Evolutionary conservation across 2,329 filamentous ascomycete genomes (phyloP).

Genomic region (Alternaria sp.): DNA sequence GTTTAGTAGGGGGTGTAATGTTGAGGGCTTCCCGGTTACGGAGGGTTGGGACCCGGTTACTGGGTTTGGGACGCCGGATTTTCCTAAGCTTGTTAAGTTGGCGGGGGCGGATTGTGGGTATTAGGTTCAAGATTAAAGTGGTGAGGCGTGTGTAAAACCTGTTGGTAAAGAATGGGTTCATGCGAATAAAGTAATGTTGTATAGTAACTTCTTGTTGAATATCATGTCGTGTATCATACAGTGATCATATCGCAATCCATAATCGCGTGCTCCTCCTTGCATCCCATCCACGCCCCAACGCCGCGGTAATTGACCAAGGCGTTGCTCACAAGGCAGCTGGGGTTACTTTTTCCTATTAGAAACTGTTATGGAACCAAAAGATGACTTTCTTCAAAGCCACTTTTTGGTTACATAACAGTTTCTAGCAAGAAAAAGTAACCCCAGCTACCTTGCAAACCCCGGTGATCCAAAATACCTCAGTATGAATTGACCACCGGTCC

Average conservation of each 20-base stretch:
- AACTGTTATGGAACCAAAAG: not conserved
- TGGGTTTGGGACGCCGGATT: slow-evolving; percentile 44
- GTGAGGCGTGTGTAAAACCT: not conserved
- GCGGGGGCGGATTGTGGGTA: slow-evolving; percentile 22
- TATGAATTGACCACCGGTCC: not conserved
- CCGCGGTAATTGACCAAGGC: not conserved
- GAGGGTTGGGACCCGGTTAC: slow-evolving; percentile 49
- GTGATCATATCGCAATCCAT: not conserved
- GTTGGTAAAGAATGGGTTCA: not conserved
- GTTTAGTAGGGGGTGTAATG: slow-evolving; percentile 47
- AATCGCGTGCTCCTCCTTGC: not conserved
- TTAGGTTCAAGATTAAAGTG: too few relatives aligned
- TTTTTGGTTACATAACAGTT: not conserved
- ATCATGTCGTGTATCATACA: not conserved
- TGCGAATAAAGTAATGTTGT: not conserved
- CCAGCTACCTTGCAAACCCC: not conserved
- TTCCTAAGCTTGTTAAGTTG: slow-evolving; percentile 36
- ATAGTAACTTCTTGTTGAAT: not conserved
- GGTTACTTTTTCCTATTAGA: too few relatives aligned
- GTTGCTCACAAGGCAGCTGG: not conserved
- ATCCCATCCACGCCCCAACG: not conserved
- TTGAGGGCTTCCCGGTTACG: slow-evolving; percentile 43
- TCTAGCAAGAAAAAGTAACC: not conserved
- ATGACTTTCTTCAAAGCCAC: not conserved
- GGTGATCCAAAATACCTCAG: not conserved